Conservation (phyloP, 148 eudicot species). For the Chenopodium quinoa region DNA sequence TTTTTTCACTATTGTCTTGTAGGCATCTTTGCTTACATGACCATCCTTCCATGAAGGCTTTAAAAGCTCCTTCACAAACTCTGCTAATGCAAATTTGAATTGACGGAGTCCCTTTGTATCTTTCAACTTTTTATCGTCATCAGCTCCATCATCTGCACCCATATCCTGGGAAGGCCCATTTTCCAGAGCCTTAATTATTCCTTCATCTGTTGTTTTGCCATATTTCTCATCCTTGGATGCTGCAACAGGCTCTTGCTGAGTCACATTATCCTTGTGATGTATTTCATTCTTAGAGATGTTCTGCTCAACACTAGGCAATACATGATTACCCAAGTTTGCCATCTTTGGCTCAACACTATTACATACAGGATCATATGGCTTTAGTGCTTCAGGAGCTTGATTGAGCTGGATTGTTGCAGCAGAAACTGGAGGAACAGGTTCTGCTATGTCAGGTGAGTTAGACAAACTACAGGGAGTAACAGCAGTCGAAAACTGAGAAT, state of each 20-base stretch:
- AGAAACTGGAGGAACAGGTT: slow-evolving; percentile 28
- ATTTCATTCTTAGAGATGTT: slow-evolving; percentile 20
- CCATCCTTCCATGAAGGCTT: slow-evolving; percentile 94
- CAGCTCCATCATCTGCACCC: slow-evolving; percentile 41
- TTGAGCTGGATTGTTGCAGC: slow-evolving; percentile 24
- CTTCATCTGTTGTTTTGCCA: slow-evolving; percentile 28
- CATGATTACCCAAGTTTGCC: slow-evolving; percentile 11
- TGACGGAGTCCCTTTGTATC: slow-evolving; percentile 63
- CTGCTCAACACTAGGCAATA: slow-evolving; percentile 21
- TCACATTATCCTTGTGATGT: slow-evolving; percentile 11
- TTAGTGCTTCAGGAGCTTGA: slow-evolving; percentile 29
- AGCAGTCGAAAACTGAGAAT: slow-evolving; percentile 40
- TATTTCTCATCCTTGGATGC: slow-evolving; percentile 27
- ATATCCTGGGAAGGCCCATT: slow-evolving; percentile 31
- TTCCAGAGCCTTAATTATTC: slow-evolving; percentile 35
- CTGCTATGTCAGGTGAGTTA: slow-evolving; percentile 19
- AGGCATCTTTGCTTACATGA: slow-evolving; percentile 66
- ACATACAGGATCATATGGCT: slow-evolving; percentile 34
- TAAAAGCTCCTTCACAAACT: slow-evolving; percentile 80
- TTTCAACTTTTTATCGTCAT: slow-evolving; percentile 49
- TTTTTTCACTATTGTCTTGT: slow-evolving; percentile 76
- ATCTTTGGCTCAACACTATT: slow-evolving; percentile 27
- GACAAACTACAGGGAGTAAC: slow-evolving; percentile 26
- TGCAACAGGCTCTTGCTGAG: slow-evolving; percentile 23
- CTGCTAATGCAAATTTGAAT: slow-evolving; percentile 74